These are phyloP conservation scores for Dinochytrium kinnereticum DNA, from an alignment of 371 early-diverging fungal genomes.

Conservation along the genomic window DNA sequence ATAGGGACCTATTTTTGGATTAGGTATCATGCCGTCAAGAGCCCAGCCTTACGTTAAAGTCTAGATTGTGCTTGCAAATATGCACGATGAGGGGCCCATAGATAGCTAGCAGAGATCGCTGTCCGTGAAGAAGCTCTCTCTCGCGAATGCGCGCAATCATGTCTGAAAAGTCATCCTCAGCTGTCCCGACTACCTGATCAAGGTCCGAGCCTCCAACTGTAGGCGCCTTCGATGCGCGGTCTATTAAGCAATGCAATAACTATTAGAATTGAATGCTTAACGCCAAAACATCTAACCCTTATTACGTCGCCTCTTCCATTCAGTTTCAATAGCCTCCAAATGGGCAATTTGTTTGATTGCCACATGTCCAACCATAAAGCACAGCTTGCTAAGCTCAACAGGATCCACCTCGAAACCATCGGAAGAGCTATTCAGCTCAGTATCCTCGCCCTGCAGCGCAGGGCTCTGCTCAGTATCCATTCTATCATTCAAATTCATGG, in stretches of 20 bases:
- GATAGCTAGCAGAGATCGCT: slow-evolving; percentile 71
- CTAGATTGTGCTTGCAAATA: slow-evolving; percentile 79
- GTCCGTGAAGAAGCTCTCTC: slow-evolving; percentile 84
- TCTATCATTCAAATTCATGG: slow-evolving; percentile 60
- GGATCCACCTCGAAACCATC: slow-evolving; percentile 52
- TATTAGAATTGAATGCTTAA: too few species aligned
- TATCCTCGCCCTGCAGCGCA: neutral
- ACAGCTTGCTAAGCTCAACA: slow-evolving; percentile 77
- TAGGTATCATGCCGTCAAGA: neutral
- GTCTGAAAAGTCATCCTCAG: slow-evolving; percentile 95
- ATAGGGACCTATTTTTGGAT: slow-evolving; percentile 64
- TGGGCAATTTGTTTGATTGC: slow-evolving; percentile 95
- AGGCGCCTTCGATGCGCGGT: neutral
- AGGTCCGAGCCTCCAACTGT: slow-evolving; percentile 35
- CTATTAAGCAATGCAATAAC: neutral
- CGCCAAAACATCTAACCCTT: slow-evolving; percentile 18
- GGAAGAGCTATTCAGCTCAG: neutral
- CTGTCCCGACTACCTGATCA: slow-evolving; percentile 88
- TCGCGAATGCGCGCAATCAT: slow-evolving; percentile 84
- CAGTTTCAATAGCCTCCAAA: slow-evolving; percentile 87
- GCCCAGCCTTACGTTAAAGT: slow-evolving; percentile 69
- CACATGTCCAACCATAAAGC: slow-evolving; percentile 93
- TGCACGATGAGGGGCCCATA: slow-evolving; percentile 84
- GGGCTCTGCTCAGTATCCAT: slow-evolving; percentile 1
- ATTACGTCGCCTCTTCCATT: slow-evolving; percentile 78